These are phyloP conservation scores for Astrothelium subdiscretum DNA, from an alignment of 495 filamentous ascomycete genomes.

Conservation along the genomic window DNA sequence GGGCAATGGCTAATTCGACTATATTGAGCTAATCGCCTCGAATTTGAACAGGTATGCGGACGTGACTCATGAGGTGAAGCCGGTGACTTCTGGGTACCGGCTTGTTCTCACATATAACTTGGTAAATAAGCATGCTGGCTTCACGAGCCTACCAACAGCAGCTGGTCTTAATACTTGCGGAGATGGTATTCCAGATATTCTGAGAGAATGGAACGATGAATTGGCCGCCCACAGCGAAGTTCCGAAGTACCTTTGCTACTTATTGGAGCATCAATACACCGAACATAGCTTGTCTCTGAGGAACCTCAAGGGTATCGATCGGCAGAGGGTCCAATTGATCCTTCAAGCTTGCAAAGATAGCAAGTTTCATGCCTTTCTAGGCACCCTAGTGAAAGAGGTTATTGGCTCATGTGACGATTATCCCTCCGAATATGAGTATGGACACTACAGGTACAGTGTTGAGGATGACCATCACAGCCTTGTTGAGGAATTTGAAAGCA, in stretches of 20 bases:
- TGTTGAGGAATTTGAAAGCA: slow-evolving; percentile 10
- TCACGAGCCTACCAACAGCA: slow-evolving; percentile 3
- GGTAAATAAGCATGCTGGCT: slow-evolving; percentile 19
- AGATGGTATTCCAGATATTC: slow-evolving; percentile 18
- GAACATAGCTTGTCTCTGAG: slow-evolving; percentile 28
- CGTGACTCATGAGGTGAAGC: slow-evolving; percentile 41
- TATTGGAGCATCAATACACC: slow-evolving; percentile 39
- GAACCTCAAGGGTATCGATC: slow-evolving; percentile 34
- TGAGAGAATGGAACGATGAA: slow-evolving; percentile 17
- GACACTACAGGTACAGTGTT: slow-evolving; percentile 10
- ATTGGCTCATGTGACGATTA: slow-evolving; percentile 3
- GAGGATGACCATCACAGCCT: slow-evolving; percentile 13
- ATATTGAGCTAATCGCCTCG: not conserved
- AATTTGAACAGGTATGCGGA: slow-evolving; percentile 33
- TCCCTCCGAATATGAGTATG: slow-evolving; percentile 10
- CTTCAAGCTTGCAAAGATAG: slow-evolving; percentile 24
- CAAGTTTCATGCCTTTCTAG: slow-evolving; percentile 29
- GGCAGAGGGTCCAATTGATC: slow-evolving; percentile 19
- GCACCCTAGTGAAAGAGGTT: slow-evolving; percentile 26
- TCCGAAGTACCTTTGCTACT: slow-evolving; percentile 23
- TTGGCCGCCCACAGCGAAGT: not conserved
- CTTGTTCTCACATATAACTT: slow-evolving; percentile 47
- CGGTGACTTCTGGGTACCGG: slow-evolving; percentile 39
- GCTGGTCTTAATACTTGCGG: slow-evolving; percentile 5
- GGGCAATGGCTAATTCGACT: too few species aligned